Evolutionary conservation across 345 rosid species (phyloP), one percentile per base, ranked within the genome.

Genomic region (Eutrema japonicum): DNA sequence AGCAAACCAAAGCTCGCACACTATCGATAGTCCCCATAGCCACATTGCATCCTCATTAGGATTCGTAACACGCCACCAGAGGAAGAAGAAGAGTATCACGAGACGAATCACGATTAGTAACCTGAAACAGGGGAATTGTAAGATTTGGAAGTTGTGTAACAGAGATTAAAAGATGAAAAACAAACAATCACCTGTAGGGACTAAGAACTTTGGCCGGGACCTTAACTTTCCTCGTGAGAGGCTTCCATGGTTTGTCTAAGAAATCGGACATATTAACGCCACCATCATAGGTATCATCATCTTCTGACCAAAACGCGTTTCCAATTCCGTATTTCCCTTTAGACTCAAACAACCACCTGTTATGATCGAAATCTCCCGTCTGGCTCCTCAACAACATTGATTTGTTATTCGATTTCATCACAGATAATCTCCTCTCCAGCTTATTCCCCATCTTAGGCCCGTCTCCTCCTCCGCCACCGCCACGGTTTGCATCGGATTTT

Each of bases 211-310:
- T 83, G 4, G 96, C 67, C 0, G 92, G 86, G 72, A 94, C 67
- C 46, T 81, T 72, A 48, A 91, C 72, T 83, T 94, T 94, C 69
- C 96, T 81, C 1, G 97, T 88, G 52, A 94, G 87, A 14, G 97
- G 95, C 73, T 94, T 94, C 98, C 97, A 91, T n/a, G 96, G 96
- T 66, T 91, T 94, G 80, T 94, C 98, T 84, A 94, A 64, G 41
- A 94, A 94, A 81, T 94, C 96, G 0, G 86, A 80, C 96, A 87
- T 91, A 47, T 79, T 85, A 29, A 94, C 85, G 8, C 84, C 90
- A 9, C 78, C 80, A 2, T 84, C 87, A 0, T 74, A 74, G 8
- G 53, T 41, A 6, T 75, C 81, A 7, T 79, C 85, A 0, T 83
- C 87, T 3, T 86, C 87, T 3, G 90, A 73, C 97, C 96, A 94